phyloP scores from a whole-genome alignment of 129 eudicot species.

The Smallanthus sonchifolius region DNA sequence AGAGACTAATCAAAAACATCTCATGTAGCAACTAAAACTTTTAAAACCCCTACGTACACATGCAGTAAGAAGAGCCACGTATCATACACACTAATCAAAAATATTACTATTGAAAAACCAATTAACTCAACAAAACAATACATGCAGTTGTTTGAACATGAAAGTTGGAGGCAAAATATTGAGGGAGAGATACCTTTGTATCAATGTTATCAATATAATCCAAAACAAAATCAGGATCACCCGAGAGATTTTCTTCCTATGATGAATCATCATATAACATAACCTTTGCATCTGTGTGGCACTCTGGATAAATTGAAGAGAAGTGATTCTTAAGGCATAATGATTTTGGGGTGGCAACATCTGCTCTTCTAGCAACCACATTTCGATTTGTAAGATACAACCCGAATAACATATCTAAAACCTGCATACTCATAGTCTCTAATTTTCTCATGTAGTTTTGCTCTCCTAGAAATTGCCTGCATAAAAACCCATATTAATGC shows the following conservation, averaged over 20 bases:
- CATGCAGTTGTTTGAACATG: background rate
- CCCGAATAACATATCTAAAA: too few relatives aligned
- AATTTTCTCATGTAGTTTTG: slow-evolving; percentile 83
- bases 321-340: slow-evolving; percentile 91
- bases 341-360: slow-evolving; percentile 98
- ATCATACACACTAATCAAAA: slow-evolving; percentile 18
- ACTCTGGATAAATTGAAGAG: slow-evolving; percentile 77
- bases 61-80: slow-evolving; percentile 99
- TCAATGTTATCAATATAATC: too few relatives aligned
- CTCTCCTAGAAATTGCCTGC: slow-evolving; percentile 88
- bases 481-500: background rate
- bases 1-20: too few relatives aligned
- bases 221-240: slow-evolving; percentile 87
- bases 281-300: slow-evolving; percentile 82
- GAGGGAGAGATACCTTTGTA: slow-evolving; percentile 74
- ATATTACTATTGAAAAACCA: slow-evolving; percentile 1
- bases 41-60: slow-evolving; percentile 90
- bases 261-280: slow-evolving; percentile 78
- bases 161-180: background rate
- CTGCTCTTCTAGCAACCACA: slow-evolving; percentile 95
- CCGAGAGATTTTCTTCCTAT: slow-evolving; percentile 89
- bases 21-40: slow-evolving; percentile 93
- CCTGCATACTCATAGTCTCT: slow-evolving; percentile 85
- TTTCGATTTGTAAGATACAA: too few relatives aligned
- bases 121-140: background rate